Conservation (phyloP, 306 rosid genomes). For the Trichosanthes cucumerina region DNA sequence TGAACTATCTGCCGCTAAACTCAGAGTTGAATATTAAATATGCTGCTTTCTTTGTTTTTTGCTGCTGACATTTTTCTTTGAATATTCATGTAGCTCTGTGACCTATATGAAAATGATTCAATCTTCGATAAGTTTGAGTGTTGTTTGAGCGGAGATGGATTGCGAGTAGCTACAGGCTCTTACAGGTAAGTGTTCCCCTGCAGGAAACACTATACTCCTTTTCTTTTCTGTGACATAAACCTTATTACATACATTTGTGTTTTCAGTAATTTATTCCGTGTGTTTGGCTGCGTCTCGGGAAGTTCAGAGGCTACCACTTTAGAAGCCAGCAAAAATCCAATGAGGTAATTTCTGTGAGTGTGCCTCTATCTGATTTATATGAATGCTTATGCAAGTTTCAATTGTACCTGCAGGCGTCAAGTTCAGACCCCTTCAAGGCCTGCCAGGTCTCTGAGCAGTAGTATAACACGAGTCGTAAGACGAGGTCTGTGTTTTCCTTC, state of each 20-base stretch:
- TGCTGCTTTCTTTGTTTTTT: not conserved
- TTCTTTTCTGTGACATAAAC: slow-evolving; percentile 2
- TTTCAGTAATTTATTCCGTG: slow-evolving; percentile 90
- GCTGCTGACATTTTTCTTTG: slow-evolving; percentile 16
- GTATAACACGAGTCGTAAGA: slow-evolving; percentile 47
- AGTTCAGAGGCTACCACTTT: slow-evolving; percentile 73
- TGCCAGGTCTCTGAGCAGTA: slow-evolving; percentile 37
- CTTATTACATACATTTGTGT: slow-evolving; percentile 17
- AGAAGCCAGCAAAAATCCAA: slow-evolving; percentile 98
- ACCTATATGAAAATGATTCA: slow-evolving; percentile 91
- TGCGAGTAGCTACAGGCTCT: slow-evolving; percentile 80
- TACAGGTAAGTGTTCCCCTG: slow-evolving; percentile 53
- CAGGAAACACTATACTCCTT: not conserved
- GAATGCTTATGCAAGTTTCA: slow-evolving; percentile 1
- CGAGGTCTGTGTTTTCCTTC: slow-evolving; percentile 29
- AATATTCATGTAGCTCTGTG: slow-evolving; percentile 53
- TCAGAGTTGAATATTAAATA: not conserved
- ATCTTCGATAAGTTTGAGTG: slow-evolving; percentile 94
- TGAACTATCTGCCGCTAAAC: slow-evolving; percentile 9
- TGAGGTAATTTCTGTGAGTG: slow-evolving; percentile 46
- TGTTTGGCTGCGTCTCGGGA: slow-evolving; percentile 78
- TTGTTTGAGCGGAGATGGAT: slow-evolving; percentile 92
- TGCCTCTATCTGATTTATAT: not conserved
- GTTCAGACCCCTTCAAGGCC: slow-evolving; percentile 51
- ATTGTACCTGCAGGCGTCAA: slow-evolving; percentile 37